Base-by-base conservation (phyloP, 2,329 filamentous ascomycete genomes). In the Daldinia sp. region DNA sequence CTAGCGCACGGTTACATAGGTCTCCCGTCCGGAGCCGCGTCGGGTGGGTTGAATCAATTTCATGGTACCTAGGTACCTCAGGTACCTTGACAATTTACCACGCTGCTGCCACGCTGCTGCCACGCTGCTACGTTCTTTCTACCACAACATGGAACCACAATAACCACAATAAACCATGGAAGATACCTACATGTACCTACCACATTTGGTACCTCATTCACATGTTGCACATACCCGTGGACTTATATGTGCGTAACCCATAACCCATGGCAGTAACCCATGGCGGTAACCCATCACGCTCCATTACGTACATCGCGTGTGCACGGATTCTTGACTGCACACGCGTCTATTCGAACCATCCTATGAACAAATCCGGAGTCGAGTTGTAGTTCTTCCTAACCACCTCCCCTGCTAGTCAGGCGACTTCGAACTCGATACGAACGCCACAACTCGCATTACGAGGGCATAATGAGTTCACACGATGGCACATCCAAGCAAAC, bases 401-500 rank as follows among this genome's bases (percentile, higher is more conserved):
- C 15, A 32, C 6, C 34, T 35, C 30, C 47, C 29, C 47, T 35
- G 47, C 30, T 53, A n/a, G 34, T 53, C 8, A 37, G 21, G 30
- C 19, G 30, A 25, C n/a, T n/a, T n/a, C n/a, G n/a, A n/a, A n/a
- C 41, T 21, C 30, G n/a, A 52, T 27, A 35, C 45, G 39, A 57
- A 27, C 37, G 43, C 47, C 54, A 48, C 59, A 39, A 29, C 27
- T 27, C 32, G 23, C 10, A 30, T 13, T 48, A 29, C 27, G 9
- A 34, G 25, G 32, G 47, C 62, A 54, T 19, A 50, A 65, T 61
- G 56, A 57, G 32, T 53, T 37, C 23, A 43, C 29, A 63, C 8
- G 17, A 74, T 74, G 72, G 47, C 67, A 59, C 70, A 69, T 43
- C 53, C 68, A 58, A 72, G 70, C 34, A 74, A 74, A 58, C 66